A percentile compares a stretch with the other conserved stretches of the same genome.
Conservation (phyloP, 257 asterid genomes). For the Solanum infundibuliforme region DNA sequence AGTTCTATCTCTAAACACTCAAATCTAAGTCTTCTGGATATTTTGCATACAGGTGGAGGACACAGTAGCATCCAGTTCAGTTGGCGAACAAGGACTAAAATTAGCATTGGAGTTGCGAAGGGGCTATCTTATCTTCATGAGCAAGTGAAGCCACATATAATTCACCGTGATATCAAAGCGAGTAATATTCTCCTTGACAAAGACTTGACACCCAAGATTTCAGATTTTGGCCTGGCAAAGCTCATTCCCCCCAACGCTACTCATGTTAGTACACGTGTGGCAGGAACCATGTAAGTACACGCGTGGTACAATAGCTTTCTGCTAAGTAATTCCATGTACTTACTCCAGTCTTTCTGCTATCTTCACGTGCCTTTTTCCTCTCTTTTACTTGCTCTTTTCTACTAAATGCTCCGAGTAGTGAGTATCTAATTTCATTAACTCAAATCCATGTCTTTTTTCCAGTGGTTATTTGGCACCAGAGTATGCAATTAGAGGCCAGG, state of each 20-base stretch:
- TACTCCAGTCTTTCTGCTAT: neutral
- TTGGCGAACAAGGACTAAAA: conserved; percentile 59
- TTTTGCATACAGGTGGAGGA: conserved; percentile 40
- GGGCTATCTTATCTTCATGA: conserved; percentile 95
- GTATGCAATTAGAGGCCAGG: conserved; percentile 82
- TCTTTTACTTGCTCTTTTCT: neutral
- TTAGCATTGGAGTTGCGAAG: conserved; percentile 68
- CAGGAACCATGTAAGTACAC: conserved; percentile 80
- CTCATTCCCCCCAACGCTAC: conserved; percentile 77
- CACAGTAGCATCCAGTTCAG: conserved; percentile 34
- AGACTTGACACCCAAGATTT: conserved; percentile 75
- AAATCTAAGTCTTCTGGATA: conserved; percentile 4
- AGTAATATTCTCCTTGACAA: conserved; percentile 88
- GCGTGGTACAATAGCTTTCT: neutral
- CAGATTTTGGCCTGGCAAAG: conserved; percentile 96
- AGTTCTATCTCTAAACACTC: neutral
- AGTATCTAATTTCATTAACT: neutral
- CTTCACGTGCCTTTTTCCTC: neutral
- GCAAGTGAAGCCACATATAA: conserved; percentile 77
- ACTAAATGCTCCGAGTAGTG: neutral
- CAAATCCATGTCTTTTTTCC: conserved; percentile 13
- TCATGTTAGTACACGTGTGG: conserved; percentile 93
- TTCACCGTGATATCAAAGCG: conserved; percentile 96
- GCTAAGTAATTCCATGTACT: neutral
- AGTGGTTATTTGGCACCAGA: conserved; percentile 99